Conservation (phyloP, 352 stramenopile genomes). For the Globisporangium nunn region DNA sequence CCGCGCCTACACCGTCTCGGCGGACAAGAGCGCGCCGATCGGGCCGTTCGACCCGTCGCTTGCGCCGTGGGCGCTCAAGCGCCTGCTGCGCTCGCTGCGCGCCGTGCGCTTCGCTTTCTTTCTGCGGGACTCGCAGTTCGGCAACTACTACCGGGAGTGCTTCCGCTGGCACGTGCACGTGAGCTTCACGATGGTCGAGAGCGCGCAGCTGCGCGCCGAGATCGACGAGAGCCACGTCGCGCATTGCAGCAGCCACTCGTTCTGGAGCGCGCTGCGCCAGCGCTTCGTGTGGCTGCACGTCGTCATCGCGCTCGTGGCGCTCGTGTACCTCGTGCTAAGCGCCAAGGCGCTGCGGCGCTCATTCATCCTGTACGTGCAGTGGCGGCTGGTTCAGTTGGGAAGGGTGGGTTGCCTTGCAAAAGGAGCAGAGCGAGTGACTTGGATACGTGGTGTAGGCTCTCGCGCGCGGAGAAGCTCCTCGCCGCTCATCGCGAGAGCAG, state of each 20-base stretch:
- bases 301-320: conserved; percentile 32
- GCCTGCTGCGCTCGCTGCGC: conserved; percentile 43
- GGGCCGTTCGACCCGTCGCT: conserved; percentile 55
- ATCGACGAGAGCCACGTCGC: conserved; percentile 58
- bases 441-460: conserved; percentile 4
- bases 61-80: conserved; percentile 24
- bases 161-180: conserved; percentile 78
- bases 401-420: too few species aligned
- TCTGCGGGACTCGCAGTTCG: conserved; percentile 66
- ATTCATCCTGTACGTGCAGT: conserved; percentile 26
- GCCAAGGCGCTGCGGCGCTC: conserved; percentile 47
- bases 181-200: conserved; percentile 37
- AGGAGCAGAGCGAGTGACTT: too few species aligned
- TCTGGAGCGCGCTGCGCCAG: conserved; percentile 49
- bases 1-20: conserved; percentile 38
- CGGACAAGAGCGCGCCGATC: conserved; percentile 19
- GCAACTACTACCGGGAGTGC: conserved; percentile 74
- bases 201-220: conserved; percentile 36
- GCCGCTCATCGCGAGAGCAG: background rate
- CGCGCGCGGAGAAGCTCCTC: conserved; percentile 12
- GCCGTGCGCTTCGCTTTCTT: conserved; percentile 42
- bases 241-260: conserved; percentile 33
- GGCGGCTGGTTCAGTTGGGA: too few species aligned
- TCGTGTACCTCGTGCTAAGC: conserved; percentile 63
- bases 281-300: conserved; percentile 78